Percentiles rank a stretch among this genome's conserved stretches.
Conservation (phyloP, 2,329 filamentous ascomycete genomes). For the Colletotrichum neosansevieriae region DNA sequence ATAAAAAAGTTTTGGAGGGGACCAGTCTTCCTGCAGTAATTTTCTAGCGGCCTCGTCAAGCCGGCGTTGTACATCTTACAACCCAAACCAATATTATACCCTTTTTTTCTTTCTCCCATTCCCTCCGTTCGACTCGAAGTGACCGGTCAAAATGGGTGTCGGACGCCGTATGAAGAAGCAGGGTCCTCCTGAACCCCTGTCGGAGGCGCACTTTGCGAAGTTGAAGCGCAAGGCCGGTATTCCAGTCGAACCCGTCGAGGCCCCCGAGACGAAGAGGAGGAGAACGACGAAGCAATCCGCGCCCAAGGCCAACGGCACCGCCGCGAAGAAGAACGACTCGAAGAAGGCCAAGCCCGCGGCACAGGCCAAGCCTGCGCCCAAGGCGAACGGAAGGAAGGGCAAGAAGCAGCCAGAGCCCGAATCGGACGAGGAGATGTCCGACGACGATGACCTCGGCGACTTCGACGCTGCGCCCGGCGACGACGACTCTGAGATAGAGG, state of each 20-base stretch:
- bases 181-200: constrained; percentile 84
- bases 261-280: constrained; percentile 74
- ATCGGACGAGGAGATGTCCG: constrained; percentile 39
- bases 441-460: constrained; percentile 48
- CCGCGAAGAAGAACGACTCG: constrained; percentile 49
- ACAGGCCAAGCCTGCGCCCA: constrained; percentile 42
- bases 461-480: constrained; percentile 50
- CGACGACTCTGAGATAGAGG: constrained; percentile 54
- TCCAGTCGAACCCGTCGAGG: constrained; percentile 69
- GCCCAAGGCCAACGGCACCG: constrained; percentile 49
- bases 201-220: constrained; percentile 82
- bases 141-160: constrained; percentile 77
- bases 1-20: constrained; percentile 56
- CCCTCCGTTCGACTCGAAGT: constrained; percentile 39
- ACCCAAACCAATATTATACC: constrained; percentile 20
- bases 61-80: constrained; percentile 26
- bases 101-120: constrained; percentile 32
- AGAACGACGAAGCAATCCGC: constrained; percentile 52
- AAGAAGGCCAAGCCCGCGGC: constrained; percentile 48
- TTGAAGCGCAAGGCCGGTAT: constrained; percentile 87
- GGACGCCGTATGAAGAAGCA: constrained; percentile 97
- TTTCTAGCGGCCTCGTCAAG: constrained; percentile 16
- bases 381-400: constrained; percentile 46
- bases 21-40: constrained; percentile 8
- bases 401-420: constrained; percentile 44